Evolutionary conservation across 257 asterid genomes (phyloP), one percentile per base, ranked within the genome.

Genomic region (Solanum virginianum): DNA sequence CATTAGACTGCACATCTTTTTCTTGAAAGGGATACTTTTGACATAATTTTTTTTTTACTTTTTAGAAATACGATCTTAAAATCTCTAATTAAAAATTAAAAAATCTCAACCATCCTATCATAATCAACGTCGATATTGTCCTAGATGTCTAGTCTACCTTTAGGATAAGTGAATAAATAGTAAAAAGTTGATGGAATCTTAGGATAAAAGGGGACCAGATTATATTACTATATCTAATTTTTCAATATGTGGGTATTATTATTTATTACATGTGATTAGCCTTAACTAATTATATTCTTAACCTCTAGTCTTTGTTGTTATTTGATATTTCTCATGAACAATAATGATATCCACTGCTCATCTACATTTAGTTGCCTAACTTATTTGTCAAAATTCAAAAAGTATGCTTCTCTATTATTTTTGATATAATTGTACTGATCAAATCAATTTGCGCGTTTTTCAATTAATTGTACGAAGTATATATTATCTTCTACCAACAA

Each of bases 161-260:
- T 77, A 77, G 26, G 65, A 77, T 77, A 53, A 51, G 8, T 77
- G 24, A 77, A 16, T 77, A 51, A 77, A 77, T 26, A 77, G 81
- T 77, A 77, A 51, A 75, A 77, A 53, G 82, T 75, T 8, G 16
- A 53, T 77, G 82, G 82, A 51, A 77, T 77, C 82, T 53, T 77
- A 51, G 63, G 82, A 26, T 77, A 26, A 51, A 51, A 77, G 16
- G 63, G 26, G 36, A 77, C 24, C 65, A 77, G 13, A 43, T 20
- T 65, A 63, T 63, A 24, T 63, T 24, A n/a, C 15, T 59, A 63
- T 49, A 77, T 77, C 51, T 74, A 15, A 49, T 49, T 77, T 49
- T 77, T 77, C 6, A 26, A 24, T 77, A 77, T 51, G 45, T 77
- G 82, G 82, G 82, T 5, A 75, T 75, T 49, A 75, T 77, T 51